Evolutionary conservation across 768 basidiomycete genomes (phyloP).

Genomic region (Exidia glandulosa): DNA sequence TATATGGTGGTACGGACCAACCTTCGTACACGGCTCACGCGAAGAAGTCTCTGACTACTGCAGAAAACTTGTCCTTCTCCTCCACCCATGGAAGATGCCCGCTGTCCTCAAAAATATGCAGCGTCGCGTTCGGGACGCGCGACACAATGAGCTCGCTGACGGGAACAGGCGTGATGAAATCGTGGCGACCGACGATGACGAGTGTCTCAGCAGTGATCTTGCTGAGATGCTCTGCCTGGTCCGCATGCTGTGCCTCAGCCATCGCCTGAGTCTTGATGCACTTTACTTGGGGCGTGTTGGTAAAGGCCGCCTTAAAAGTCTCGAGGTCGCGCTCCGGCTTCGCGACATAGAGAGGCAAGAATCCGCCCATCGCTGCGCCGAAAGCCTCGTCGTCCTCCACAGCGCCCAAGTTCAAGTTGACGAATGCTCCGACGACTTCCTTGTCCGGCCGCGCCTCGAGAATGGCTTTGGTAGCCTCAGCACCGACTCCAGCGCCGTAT

Average conservation of each 20-base stretch:
- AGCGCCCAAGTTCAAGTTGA: neutral
- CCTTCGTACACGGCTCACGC: too few species aligned
- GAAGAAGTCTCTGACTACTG: neutral
- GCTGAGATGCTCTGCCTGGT: neutral
- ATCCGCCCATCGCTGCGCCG: neutral
- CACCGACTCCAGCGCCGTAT: neutral
- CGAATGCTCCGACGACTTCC: neutral
- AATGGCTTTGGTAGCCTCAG: neutral
- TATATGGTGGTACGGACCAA: too few species aligned
- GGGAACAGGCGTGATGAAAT: neutral
- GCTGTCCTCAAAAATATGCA: neutral
- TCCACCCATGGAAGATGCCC: neutral
- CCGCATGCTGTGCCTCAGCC: neutral
- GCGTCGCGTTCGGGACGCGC: neutral
- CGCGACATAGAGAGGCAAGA: neutral
- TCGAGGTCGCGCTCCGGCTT: neutral
- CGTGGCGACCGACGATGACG: neutral
- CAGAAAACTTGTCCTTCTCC: neutral
- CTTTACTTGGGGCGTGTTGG: neutral
- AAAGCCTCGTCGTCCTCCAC: neutral
- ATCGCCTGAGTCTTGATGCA: neutral
- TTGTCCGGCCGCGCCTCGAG: neutral
- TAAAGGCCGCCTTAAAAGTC: neutral
- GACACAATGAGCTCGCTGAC: neutral
- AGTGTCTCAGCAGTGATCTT: neutral